Conservation (phyloP, 2,329 filamentous ascomycete genomes). For the Alternaria ventricosa region DNA sequence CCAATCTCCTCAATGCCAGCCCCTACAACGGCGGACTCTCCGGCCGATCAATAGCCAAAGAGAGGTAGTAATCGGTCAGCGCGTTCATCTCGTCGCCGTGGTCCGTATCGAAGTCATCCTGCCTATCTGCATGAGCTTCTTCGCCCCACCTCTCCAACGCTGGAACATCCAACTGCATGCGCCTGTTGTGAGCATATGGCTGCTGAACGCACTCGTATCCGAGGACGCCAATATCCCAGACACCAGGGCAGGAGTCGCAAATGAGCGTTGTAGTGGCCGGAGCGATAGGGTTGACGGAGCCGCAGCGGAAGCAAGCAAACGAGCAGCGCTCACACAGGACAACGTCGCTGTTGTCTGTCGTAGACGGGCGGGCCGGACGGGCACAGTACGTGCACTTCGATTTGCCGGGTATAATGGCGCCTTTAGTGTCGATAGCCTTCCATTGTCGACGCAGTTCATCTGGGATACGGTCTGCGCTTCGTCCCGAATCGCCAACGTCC, state of each 20-base stretch:
- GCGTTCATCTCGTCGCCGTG: slow-evolving; percentile 47
- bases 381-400: slow-evolving; percentile 44
- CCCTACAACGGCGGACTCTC: slow-evolving; percentile 27
- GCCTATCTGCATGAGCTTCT: slow-evolving; percentile 10
- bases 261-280: slow-evolving; percentile 22
- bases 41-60: slow-evolving; percentile 32
- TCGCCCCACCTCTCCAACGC: slow-evolving; percentile 17
- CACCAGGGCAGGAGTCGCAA: slow-evolving; percentile 41
- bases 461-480: slow-evolving; percentile 52
- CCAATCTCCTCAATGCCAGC: background rate
- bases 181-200: background rate
- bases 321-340: slow-evolving; percentile 50
- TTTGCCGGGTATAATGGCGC: slow-evolving; percentile 31
- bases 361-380: slow-evolving; percentile 35
- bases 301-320: slow-evolving; percentile 54
- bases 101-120: slow-evolving; percentile 19
- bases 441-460: slow-evolving; percentile 43
- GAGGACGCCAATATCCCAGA: slow-evolving; percentile 48
- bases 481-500: slow-evolving; percentile 49
- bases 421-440: slow-evolving; percentile 13
- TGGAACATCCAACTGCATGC: slow-evolving; percentile 16
- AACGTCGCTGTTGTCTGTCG: background rate
- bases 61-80: slow-evolving; percentile 42
- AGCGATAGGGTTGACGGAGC: slow-evolving; percentile 22
- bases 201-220: slow-evolving; percentile 47